phyloP scores from a whole-genome alignment of 345 rosid genomes.

The Balakata baccata region DNA sequence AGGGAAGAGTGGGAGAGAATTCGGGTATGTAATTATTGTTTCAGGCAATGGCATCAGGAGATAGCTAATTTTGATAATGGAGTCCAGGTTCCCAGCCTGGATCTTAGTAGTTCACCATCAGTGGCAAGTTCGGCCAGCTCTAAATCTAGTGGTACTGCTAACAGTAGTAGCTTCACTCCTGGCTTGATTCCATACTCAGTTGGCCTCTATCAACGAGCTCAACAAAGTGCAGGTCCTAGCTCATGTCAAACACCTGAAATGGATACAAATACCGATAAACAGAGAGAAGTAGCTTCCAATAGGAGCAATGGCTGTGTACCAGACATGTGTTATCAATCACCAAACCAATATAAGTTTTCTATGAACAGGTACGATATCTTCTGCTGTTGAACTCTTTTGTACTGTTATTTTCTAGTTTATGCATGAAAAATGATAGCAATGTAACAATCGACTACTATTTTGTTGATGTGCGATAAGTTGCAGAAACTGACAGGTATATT shows the following conservation, averaged over 20 bases:
- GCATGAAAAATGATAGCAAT: neutral
- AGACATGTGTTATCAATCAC: slow-evolving; percentile 43
- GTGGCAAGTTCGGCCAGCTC: slow-evolving; percentile 66
- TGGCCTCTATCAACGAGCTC: slow-evolving; percentile 53
- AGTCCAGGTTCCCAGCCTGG: slow-evolving; percentile 40
- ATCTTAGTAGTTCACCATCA: slow-evolving; percentile 53
- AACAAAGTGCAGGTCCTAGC: slow-evolving; percentile 42
- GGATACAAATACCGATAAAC: slow-evolving; percentile 45
- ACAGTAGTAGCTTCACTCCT: slow-evolving; percentile 54
- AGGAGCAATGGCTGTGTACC: slow-evolving; percentile 36
- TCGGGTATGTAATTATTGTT: slow-evolving; percentile 90
- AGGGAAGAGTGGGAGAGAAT: slow-evolving; percentile 69
- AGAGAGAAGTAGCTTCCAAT: slow-evolving; percentile 35
- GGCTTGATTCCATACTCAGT: slow-evolving; percentile 50
- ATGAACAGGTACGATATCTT: slow-evolving; percentile 50
- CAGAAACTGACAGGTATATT: neutral
- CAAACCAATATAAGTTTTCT: slow-evolving; percentile 37
- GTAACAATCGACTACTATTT: neutral
- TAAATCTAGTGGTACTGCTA: slow-evolving; percentile 53
- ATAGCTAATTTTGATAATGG: slow-evolving; percentile 56
- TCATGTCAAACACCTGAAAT: slow-evolving; percentile 40
- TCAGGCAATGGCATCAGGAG: slow-evolving; percentile 68
- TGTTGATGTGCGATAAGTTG: slow-evolving; percentile 1
- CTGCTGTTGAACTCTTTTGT: slow-evolving; percentile 7
- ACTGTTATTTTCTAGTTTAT: neutral